A percentile compares a stretch with the other conserved stretches of the same genome.
Conservation (phyloP, 306 rosid genomes). For the Malus sylvestris region DNA sequence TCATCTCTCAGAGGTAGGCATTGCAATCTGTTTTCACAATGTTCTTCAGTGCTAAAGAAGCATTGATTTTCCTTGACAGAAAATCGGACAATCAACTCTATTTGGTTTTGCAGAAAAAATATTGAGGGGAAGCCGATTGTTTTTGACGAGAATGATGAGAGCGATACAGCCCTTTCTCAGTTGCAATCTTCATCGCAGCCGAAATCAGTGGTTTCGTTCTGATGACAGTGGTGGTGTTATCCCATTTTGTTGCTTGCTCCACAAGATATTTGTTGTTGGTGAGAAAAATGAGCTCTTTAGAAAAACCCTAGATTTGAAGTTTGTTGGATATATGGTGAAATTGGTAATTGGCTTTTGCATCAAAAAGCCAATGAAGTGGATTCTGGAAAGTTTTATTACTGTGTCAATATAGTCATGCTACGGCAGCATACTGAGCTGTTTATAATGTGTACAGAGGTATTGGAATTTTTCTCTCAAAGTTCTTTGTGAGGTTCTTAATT, state of each 20-base stretch:
- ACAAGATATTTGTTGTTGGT: constrained; percentile 6
- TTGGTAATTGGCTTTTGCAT: constrained; percentile 18
- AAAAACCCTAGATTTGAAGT: constrained; percentile 6
- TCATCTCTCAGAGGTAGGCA: constrained; percentile 47
- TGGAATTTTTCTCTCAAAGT: neutral
- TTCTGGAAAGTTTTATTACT: constrained; percentile 10
- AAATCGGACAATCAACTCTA: neutral
- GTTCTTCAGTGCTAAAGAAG: neutral
- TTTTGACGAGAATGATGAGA: constrained; percentile 68
- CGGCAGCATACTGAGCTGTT: constrained; percentile 12
- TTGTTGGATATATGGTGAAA: constrained; percentile 1
- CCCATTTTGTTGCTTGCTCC: constrained; percentile 9
- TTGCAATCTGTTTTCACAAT: neutral
- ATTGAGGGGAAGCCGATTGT: constrained; percentile 41
- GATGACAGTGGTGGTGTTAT: constrained; percentile 17
- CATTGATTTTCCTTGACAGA: neutral
- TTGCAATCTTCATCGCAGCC: constrained; percentile 52
- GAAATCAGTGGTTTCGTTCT: constrained; percentile 48
- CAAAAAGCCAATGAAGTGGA: constrained; percentile 8
- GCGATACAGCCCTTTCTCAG: constrained; percentile 49
- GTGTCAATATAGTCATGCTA: neutral
- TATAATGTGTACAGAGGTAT: constrained; percentile 28
- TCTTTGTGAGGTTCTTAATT: too few species aligned
- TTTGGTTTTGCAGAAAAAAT: constrained; percentile 49
- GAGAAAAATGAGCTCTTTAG: neutral